A percentile compares a stretch with the other conserved stretches of the same genome.
These are phyloP conservation scores for Vitis hybrid DNA, from an alignment of 177 flowering plant species.

Conservation along the genomic window DNA sequence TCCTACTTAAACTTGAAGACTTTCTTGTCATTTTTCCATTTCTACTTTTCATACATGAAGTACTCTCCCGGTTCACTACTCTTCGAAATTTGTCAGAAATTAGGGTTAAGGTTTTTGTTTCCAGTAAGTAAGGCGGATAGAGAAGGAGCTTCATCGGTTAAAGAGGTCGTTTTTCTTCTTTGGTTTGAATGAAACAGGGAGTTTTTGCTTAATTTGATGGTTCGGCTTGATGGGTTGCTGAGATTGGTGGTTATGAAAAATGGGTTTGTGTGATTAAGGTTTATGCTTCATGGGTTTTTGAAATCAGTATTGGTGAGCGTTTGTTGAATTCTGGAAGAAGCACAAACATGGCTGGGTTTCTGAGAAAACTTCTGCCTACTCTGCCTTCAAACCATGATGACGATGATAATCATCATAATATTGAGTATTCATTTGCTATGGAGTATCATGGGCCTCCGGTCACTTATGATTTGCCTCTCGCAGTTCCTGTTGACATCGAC, in stretches of 20 bases:
- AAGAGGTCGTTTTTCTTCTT: not conserved
- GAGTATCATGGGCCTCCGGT: slow-evolving; percentile 84
- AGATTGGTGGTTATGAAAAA: not conserved
- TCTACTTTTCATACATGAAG: too few species aligned
- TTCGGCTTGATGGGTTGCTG: not conserved
- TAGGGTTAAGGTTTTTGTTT: too few species aligned
- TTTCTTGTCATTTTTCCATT: too few species aligned
- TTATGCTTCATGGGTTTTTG: slow-evolving; percentile 8
- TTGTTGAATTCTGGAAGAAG: not conserved
- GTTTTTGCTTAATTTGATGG: not conserved
- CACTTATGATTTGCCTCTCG: slow-evolving; percentile 50
- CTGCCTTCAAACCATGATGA: slow-evolving; percentile 25
- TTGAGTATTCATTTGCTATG: slow-evolving; percentile 70
- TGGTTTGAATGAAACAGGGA: not conserved
- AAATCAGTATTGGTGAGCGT: slow-evolving; percentile 5
- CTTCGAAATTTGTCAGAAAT: too few species aligned
- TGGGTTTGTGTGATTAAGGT: not conserved
- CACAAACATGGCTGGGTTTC: slow-evolving; percentile 42
- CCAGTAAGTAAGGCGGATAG: too few species aligned
- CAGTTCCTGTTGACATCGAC: slow-evolving; percentile 57
- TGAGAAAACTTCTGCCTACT: slow-evolving; percentile 46
- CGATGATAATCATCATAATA: slow-evolving; percentile 28
- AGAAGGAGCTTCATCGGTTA: too few species aligned
- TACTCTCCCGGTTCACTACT: too few species aligned
- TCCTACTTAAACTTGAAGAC: too few species aligned